Percentiles rank a stretch among this genome's conserved stretches.
Evolutionary conservation across 2,329 filamentous ascomycete species (phyloP).

Genomic region (Xylaria sp.): DNA sequence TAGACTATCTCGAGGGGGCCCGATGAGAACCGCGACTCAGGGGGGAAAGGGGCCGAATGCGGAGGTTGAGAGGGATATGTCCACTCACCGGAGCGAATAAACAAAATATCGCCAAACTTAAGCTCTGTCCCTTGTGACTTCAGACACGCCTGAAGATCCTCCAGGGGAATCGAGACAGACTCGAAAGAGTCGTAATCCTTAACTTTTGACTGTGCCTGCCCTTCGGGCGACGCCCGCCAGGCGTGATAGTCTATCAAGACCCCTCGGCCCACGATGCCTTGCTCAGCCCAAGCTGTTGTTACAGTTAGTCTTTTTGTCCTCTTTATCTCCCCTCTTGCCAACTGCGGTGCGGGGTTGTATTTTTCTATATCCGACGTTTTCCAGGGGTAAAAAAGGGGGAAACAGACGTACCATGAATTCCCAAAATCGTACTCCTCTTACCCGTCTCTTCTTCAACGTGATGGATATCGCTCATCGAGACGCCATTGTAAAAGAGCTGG

Average conservation of each 20-base stretch:
- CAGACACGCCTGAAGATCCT: conserved; percentile 56
- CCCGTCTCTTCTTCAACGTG: conserved; percentile 26
- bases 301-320: neutral
- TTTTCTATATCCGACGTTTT: neutral
- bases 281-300: conserved; percentile 57
- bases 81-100: conserved; percentile 54
- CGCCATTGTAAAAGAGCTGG: conserved; percentile 31
- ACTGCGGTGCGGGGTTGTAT: neutral
- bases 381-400: neutral
- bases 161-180: conserved; percentile 49
- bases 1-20: neutral
- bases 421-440: conserved; percentile 25
- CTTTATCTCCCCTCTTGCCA: neutral
- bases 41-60: too few species aligned
- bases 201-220: conserved; percentile 48
- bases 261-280: conserved; percentile 66
- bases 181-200: conserved; percentile 50
- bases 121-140: conserved; percentile 59
- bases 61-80: too few species aligned
- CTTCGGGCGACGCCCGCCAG: conserved; percentile 50
- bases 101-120: conserved; percentile 62
- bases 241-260: conserved; percentile 63
- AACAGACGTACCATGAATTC: conserved; percentile 32
- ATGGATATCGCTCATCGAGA: conserved; percentile 32
- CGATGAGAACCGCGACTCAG: neutral